phyloP scores from a whole-genome alignment of 2,329 filamentous ascomycete species.

The Phialemoniopsis sp. region DNA sequence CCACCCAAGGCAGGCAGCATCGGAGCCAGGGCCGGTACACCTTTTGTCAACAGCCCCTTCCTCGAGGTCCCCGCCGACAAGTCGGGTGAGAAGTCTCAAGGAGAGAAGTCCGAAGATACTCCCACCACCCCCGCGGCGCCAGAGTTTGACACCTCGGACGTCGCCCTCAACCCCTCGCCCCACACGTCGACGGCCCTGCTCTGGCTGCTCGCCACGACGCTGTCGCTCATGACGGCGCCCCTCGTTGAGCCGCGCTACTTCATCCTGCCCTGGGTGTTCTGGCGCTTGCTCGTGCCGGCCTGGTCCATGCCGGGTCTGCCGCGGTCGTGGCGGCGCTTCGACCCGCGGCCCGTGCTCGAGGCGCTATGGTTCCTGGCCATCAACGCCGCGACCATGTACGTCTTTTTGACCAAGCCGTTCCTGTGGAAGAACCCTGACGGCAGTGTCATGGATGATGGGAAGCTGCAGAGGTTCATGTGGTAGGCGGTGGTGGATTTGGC shows the following conservation, averaged over 20 bases:
- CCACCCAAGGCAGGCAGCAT: constrained; percentile 4
- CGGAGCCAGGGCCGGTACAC: too few species aligned
- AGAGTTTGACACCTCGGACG: neutral
- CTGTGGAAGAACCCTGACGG: constrained; percentile 56
- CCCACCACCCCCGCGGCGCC: neutral
- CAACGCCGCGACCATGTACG: constrained; percentile 62
- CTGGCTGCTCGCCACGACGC: constrained; percentile 62
- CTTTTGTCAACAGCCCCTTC: constrained; percentile 7
- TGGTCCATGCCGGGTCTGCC: constrained; percentile 18
- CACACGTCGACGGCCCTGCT: constrained; percentile 48
- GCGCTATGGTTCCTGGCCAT: constrained; percentile 65
- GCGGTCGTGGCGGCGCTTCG: constrained; percentile 19
- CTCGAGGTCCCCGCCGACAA: too few species aligned
- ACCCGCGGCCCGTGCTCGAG: constrained; percentile 53
- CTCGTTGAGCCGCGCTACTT: constrained; percentile 96
- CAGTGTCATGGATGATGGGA: constrained; percentile 46
- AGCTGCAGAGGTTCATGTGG: constrained; percentile 79
- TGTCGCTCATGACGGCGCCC: constrained; percentile 83
- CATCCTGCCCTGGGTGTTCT: constrained; percentile 91
- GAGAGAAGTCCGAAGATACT: too few species aligned
- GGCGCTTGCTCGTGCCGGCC: constrained; percentile 73
- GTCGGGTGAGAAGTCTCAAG: too few species aligned
- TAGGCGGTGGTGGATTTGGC: constrained; percentile 29
- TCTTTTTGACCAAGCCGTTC: constrained; percentile 68
- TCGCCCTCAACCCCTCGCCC: constrained; percentile 23